Evolutionary conservation across 2,329 filamentous ascomycete genomes (phyloP), one percentile per base, ranked within the genome.

Genomic region (Metarhizium robertsii): DNA sequence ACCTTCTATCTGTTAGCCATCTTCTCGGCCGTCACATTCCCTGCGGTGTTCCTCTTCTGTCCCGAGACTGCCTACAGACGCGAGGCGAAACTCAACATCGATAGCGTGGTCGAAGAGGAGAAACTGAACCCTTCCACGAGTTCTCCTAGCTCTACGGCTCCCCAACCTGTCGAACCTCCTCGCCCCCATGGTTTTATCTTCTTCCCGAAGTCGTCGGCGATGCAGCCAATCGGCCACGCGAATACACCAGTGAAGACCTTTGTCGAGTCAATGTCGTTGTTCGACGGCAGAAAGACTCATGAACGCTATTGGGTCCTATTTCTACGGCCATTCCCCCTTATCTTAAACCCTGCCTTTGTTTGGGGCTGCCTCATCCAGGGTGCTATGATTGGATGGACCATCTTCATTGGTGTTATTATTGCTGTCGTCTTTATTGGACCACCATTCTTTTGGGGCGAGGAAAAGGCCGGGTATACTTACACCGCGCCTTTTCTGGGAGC

Each of bases 331-430:
- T 85, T 96, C 53, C 89, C 89, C 0, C 79, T 96, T 1, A 86
- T 95, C 62, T 69, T 87, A 6, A 92, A 96, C 67, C 92, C 91
- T 0, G 89, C 88, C 7, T 90, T 96, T 62, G 70, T 95, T 45
- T 96, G 90, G 88, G 78, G 76, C 29, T 78, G 77, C 64, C 76
- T 96, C 3, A 89, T 92, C 52, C 92, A 96, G 76, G 92, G 92
- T 16, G 83, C 88, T 4, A 83, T 96, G 66, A 96, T 96, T 65
- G 92, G 92, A 60, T 97, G 92, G 92, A 95, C 92, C 1, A 89
- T 96, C 16, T 90, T 96, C 66, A 92, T 95, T 61, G 88, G 89
- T 55, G 86, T 94, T 58, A 84, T 94, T 61, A 74, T 95, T 49
- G 87, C 86, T n/a, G 83, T 86, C 57, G 85, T 95, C 61, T 92